Base-by-base conservation (phyloP, 2,329 filamentous ascomycete species). In the Fusarium torulosum region DNA sequence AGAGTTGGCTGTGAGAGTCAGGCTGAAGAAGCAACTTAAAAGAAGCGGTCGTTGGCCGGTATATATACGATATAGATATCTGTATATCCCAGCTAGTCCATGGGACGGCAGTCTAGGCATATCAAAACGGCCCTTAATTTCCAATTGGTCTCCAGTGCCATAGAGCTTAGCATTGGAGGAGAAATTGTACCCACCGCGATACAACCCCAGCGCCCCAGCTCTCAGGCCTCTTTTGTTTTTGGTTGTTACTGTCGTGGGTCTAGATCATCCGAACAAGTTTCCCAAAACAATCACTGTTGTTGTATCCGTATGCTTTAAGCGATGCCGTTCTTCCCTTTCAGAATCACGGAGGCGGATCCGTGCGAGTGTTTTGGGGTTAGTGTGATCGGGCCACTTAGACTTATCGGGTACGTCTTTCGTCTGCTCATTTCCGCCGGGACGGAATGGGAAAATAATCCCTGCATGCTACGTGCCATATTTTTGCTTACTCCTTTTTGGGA, bases 341-440 rank as follows among this genome's bases (percentile, higher is more conserved):
- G 56, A 35, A 46, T 46, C 46, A 61, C 58, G 58, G 58, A 61
- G 58, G 23, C 56, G 58, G 55, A 61, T 20, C 56, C 58, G 58
- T 53, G 27, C 35, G 42, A 41, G 37, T 35, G 4, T 15, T 61
- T 61, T 37, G n/a, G 21, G 56, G 21, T 41, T 61, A 61, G 56
- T 13, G 37, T 25, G 46, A 61, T 61, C 56, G 56, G 11, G 46
- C 27, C 21, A 25, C 51, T 53, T n/a, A n/a, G 51, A 37, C 35
- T 37, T 42, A 46, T 53, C 29, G 29, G 58, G 29, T 41, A 61
- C 58, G n/a, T 41, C 41, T 13, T 17, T 33, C 25, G 14, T 5
- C 27, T 44, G 43, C 56, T 61, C 53, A 60, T 60, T 45, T 53
- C 29, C 31, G 29, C 19, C n/a, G n/a, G n/a, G n/a, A n/a, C n/a